These are phyloP conservation scores for Boechera divaricarpa DNA, from an alignment of 345 rosid genomes.

Conservation along the genomic window DNA sequence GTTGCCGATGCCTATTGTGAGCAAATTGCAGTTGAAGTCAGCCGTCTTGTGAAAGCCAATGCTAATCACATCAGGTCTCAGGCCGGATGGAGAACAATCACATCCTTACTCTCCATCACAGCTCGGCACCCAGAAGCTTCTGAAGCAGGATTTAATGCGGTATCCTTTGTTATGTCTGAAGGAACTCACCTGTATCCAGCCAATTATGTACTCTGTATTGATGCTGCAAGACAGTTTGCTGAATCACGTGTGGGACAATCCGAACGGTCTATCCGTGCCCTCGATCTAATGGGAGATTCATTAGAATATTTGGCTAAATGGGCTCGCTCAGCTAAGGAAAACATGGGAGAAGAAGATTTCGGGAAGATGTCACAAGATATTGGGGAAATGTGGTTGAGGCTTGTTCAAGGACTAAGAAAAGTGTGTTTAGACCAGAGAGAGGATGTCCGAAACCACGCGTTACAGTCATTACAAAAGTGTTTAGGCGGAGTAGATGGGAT, in stretches of 20 bases:
- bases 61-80: slow-evolving; percentile 91
- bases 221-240: slow-evolving; percentile 94
- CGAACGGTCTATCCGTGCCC: slow-evolving; percentile 80
- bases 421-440: slow-evolving; percentile 99
- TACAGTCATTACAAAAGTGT: slow-evolving; percentile 84
- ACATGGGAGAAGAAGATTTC: slow-evolving; percentile 80
- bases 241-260: slow-evolving; percentile 98
- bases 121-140: slow-evolving; percentile 99
- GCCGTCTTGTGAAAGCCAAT: slow-evolving; percentile 95
- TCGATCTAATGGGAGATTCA: slow-evolving; percentile 92
- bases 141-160: slow-evolving; percentile 88
- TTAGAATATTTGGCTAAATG: slow-evolving; percentile 78
- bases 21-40: slow-evolving; percentile 92
- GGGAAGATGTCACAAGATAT: slow-evolving; percentile 74
- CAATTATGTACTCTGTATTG: slow-evolving; percentile 81
- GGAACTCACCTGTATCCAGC: slow-evolving; percentile 83
- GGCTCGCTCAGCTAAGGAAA: slow-evolving; percentile 72
- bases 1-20: slow-evolving; percentile 99
- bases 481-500: slow-evolving; percentile 79
- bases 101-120: slow-evolving; percentile 89
- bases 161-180: slow-evolving; percentile 83
- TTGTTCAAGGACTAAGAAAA: slow-evolving; percentile 93
- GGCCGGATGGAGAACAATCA: slow-evolving; percentile 93
- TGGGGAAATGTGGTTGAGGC: slow-evolving; percentile 97
- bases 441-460: slow-evolving; percentile 92